Conservation (phyloP, 2,329 filamentous ascomycete genomes). For the Ceratocystis papillata region DNA sequence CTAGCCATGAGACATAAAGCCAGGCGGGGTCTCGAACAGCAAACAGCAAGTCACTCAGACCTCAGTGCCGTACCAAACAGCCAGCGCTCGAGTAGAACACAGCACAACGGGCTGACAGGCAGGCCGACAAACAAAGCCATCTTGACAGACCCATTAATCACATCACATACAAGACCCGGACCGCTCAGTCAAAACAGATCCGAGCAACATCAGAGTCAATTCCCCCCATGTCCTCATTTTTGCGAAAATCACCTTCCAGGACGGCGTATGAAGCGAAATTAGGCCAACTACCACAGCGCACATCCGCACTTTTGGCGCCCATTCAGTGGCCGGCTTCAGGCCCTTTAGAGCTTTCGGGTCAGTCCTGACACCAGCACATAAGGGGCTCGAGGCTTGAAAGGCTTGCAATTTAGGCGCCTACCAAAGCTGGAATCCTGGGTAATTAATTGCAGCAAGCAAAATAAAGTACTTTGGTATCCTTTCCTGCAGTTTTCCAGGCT, state of each 20-base stretch:
- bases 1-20: neutral
- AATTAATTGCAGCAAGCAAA: neutral
- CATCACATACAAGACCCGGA: neutral
- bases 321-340: neutral
- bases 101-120: no score
- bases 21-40: neutral
- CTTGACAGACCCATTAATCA: neutral
- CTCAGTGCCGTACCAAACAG: neutral
- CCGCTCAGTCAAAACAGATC: constrained; percentile 6
- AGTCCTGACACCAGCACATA: neutral
- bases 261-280: constrained; percentile 11
- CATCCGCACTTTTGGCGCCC: constrained; percentile 8
- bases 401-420: neutral
- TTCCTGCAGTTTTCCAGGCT: no score
- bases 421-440: neutral
- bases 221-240: neutral
- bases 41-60: neutral
- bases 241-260: constrained; percentile 5
- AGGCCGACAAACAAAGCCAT: no score
- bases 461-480: neutral
- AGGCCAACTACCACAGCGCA: neutral
- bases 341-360: neutral
- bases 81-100: no score
- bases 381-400: neutral
- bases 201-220: neutral